phyloP scores from a whole-genome alignment of 73 alveolate genomes.

The Uronychia setigera region DNA sequence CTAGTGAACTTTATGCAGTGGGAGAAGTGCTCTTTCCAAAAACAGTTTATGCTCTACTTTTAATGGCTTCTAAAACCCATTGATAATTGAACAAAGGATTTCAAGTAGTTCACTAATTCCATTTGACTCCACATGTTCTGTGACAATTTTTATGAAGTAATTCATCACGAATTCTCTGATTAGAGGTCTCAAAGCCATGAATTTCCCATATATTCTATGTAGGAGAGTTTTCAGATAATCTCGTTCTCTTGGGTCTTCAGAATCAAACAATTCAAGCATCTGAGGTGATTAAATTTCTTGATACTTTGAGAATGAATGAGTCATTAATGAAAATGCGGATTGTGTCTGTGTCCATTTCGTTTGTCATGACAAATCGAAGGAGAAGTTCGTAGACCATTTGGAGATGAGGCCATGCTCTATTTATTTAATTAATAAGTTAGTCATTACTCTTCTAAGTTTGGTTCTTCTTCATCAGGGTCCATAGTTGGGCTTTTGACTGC shows the following conservation, averaged over 20 bases:
- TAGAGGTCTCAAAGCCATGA: constrained; percentile 73
- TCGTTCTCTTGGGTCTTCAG: constrained; percentile 89
- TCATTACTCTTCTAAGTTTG: constrained; percentile 57
- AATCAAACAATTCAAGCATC: constrained; percentile 80
- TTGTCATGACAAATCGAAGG: constrained; percentile 71
- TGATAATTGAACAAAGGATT: constrained; percentile 81
- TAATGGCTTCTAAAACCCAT: constrained; percentile 85
- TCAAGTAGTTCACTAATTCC: constrained; percentile 87
- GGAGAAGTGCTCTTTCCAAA: constrained; percentile 72
- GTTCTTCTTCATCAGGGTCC: constrained; percentile 75
- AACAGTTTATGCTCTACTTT: constrained; percentile 87
- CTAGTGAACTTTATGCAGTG: constrained; percentile 82
- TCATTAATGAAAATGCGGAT: constrained; percentile 33
- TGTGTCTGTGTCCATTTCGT: constrained; percentile 48
- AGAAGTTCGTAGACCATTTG: constrained; percentile 76
- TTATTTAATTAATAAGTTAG: background rate
- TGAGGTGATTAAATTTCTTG: background rate
- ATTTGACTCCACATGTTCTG: constrained; percentile 77
- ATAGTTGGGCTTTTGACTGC: constrained; percentile 1
- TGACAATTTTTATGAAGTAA: constrained; percentile 67
- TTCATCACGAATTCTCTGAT: constrained; percentile 76
- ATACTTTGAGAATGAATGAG: constrained; percentile 45
- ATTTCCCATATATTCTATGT: constrained; percentile 88
- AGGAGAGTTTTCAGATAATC: constrained; percentile 83
- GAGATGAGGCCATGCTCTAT: constrained; percentile 77